Evolutionary conservation across 2,329 filamentous ascomycete species (phyloP).

Genomic region (Aspergillus puulaauensis): DNA sequence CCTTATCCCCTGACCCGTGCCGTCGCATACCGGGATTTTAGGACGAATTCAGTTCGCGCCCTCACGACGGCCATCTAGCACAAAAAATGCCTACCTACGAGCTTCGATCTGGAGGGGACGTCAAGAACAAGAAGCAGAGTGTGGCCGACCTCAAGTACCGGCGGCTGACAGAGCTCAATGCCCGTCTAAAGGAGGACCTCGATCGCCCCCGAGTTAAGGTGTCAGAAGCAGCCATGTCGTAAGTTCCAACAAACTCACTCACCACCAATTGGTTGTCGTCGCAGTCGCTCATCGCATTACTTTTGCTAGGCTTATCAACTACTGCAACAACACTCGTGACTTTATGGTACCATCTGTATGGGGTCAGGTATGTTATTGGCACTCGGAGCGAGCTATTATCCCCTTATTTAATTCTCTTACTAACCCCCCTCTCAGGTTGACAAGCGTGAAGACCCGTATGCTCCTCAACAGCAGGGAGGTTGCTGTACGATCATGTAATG

Average conservation of each 20-base stretch:
- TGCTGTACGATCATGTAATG: constrained; percentile 94
- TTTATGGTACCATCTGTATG: constrained; percentile 99
- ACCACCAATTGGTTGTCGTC: background rate
- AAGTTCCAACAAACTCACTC: constrained; percentile 35
- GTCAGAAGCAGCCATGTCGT: constrained; percentile 88
- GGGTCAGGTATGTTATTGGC: constrained; percentile 63
- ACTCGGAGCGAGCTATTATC: background rate
- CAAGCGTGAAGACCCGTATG: constrained; percentile 96
- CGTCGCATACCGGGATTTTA: constrained; percentile 34
- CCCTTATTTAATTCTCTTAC: constrained; percentile 6
- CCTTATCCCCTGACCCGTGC: constrained; percentile 1
- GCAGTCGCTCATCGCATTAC: constrained; percentile 9
- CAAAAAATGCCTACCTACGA: constrained; percentile 62
- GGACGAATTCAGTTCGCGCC: constrained; percentile 21
- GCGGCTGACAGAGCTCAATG: constrained; percentile 94
- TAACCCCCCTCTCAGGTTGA: constrained; percentile 60
- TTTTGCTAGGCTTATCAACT: constrained; percentile 79
- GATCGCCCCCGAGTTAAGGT: constrained; percentile 94
- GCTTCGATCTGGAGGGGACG: constrained; percentile 63
- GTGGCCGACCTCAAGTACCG: constrained; percentile 98
- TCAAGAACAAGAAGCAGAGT: constrained; percentile 94
- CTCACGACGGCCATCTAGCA: background rate
- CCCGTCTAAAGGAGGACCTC: constrained; percentile 90
- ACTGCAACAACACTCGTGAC: constrained; percentile 96
- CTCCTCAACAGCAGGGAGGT: constrained; percentile 85